Evolutionary conservation across 306 rosid genomes (phyloP).

Genomic region (Trichosanthes truncata): DNA sequence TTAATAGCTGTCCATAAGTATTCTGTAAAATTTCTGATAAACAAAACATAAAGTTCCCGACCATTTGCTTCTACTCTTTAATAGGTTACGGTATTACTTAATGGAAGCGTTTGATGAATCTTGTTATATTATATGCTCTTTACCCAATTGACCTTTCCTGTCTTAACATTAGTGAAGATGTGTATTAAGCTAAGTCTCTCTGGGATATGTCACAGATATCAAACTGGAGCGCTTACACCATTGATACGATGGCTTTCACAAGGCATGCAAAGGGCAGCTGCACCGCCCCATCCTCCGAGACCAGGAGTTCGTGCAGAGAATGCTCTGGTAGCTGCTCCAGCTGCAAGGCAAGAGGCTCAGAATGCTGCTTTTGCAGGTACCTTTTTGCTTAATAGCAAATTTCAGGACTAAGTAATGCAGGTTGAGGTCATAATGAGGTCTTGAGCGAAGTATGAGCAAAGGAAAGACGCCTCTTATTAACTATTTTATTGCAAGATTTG

Average conservation of each 20-base stretch:
- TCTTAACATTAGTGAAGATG: not conserved
- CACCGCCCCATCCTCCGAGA: constrained; percentile 81
- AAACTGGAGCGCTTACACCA: constrained; percentile 92
- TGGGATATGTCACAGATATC: constrained; percentile 46
- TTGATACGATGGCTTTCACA: constrained; percentile 82
- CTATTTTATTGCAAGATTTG: not conserved
- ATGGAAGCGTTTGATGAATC: not conserved
- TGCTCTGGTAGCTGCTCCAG: constrained; percentile 46
- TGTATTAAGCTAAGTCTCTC: not conserved
- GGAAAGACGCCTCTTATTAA: not conserved
- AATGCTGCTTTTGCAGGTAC: constrained; percentile 72
- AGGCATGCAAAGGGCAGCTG: constrained; percentile 94
- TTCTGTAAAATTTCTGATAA: not conserved
- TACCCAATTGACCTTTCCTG: not conserved
- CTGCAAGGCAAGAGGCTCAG: constrained; percentile 53
- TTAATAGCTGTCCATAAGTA: not conserved
- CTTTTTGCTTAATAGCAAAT: not conserved
- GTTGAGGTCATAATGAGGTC: not conserved
- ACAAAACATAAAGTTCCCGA: not conserved
- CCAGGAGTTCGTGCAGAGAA: constrained; percentile 67
- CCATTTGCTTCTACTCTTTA: not conserved
- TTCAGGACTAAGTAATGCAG: not conserved
- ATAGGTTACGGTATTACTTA: not conserved
- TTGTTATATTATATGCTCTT: not conserved
- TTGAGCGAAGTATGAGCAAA: not conserved